A percentile compares a stretch with the other conserved stretches of the same genome.
Conservation (phyloP, 805 yeast species). For the Cyberlindnera xishuangbannaensis region DNA sequence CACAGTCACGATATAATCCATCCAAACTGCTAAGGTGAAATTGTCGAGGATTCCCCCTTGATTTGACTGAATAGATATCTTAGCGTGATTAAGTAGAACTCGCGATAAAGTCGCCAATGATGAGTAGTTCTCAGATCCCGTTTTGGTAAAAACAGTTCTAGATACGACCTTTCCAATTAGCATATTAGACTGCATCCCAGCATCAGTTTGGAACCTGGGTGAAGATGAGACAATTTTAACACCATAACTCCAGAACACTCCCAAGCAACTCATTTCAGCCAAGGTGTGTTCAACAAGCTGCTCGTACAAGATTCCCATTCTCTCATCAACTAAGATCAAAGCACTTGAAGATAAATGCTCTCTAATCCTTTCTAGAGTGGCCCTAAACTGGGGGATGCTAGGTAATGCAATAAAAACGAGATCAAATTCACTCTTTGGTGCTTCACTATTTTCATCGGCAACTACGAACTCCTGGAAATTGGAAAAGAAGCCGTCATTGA, state of each 20-base stretch:
- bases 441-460: background rate
- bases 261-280: background rate
- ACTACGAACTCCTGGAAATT: too few species aligned
- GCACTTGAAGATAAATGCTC: background rate
- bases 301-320: background rate
- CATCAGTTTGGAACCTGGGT: too few species aligned
- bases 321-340: slow-evolving; percentile 1
- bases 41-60: too few species aligned
- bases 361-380: background rate
- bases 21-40: background rate
- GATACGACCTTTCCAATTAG: too few species aligned
- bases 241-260: background rate
- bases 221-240: background rate
- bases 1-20: background rate
- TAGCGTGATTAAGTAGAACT: too few species aligned
- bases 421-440: background rate
- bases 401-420: background rate
- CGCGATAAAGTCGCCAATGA: too few species aligned
- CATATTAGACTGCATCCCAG: too few species aligned
- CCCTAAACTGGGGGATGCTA: background rate
- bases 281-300: background rate
- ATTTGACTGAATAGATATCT: too few species aligned
- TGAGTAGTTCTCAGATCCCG: too few species aligned
- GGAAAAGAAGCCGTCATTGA: too few species aligned
- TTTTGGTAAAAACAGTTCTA: too few species aligned